These are phyloP conservation scores for Sporormia fimetaria DNA, from an alignment of 495 filamentous ascomycete species.

Conservation along the genomic window DNA sequence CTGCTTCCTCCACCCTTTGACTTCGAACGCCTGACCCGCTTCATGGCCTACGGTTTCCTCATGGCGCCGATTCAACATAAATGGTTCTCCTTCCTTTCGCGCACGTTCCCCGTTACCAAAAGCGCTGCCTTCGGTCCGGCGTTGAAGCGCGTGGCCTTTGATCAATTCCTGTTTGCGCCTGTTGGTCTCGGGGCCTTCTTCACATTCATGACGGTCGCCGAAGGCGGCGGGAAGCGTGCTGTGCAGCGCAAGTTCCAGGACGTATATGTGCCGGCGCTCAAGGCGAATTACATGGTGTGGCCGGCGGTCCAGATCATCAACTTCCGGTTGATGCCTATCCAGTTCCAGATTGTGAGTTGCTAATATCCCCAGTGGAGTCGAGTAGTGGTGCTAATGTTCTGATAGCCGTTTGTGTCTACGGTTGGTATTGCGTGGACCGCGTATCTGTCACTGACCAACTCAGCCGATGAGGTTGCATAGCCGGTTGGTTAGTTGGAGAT, in stretches of 20 bases:
- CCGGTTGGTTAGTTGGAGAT: too few species aligned
- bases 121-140: slow-evolving; percentile 59
- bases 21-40: slow-evolving; percentile 82
- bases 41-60: slow-evolving; percentile 92
- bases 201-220: slow-evolving; percentile 89
- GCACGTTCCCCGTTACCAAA: slow-evolving; percentile 75
- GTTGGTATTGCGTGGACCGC: slow-evolving; percentile 99
- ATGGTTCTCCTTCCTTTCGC: slow-evolving; percentile 86
- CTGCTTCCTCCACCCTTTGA: slow-evolving; percentile 74
- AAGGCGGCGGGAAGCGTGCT: slow-evolving; percentile 76
- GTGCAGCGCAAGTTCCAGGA: slow-evolving; percentile 78
- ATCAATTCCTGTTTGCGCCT: slow-evolving; percentile 94
- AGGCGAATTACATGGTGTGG: slow-evolving; percentile 95
- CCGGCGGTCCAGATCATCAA: slow-evolving; percentile 94
- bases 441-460: slow-evolving; percentile 89
- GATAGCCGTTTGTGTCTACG: slow-evolving; percentile 87
- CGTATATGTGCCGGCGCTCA: slow-evolving; percentile 85
- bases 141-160: slow-evolving; percentile 79
- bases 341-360: slow-evolving; percentile 84
- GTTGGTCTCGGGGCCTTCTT: slow-evolving; percentile 83
- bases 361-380: slow-evolving; percentile 1
- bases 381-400: slow-evolving; percentile 2
- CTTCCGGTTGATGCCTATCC: slow-evolving; percentile 87
- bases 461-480: slow-evolving; percentile 68
- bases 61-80: slow-evolving; percentile 95